A percentile compares a stretch with the other conserved stretches of the same genome.
phyloP scores from a whole-genome alignment of 495 filamentous ascomycete species.

The Penicillium psychrofluorescens region DNA sequence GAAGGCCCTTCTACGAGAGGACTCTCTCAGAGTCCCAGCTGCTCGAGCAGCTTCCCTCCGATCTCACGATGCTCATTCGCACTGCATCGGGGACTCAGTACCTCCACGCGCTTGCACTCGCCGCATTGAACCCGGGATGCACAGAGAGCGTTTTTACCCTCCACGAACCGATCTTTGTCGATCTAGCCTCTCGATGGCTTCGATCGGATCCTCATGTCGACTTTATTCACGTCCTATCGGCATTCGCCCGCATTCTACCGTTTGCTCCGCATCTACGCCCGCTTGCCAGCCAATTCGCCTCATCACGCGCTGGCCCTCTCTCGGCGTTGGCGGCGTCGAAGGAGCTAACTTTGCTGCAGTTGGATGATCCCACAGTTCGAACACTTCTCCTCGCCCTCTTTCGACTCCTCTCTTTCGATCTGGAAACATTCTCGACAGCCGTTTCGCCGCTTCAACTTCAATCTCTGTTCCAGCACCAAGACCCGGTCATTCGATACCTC shows the following conservation, averaged over 20 bases:
- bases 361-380: constrained; percentile 27
- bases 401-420: constrained; percentile 69
- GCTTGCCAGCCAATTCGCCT: constrained; percentile 39
- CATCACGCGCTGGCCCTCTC: constrained; percentile 32
- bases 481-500: constrained; percentile 63
- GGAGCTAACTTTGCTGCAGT: constrained; percentile 28
- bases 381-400: constrained; percentile 60
- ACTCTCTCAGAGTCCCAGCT: constrained; percentile 37
- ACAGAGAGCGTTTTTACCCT: constrained; percentile 63
- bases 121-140: constrained; percentile 55
- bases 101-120: constrained; percentile 59
- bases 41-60: constrained; percentile 52
- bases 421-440: constrained; percentile 51
- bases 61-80: constrained; percentile 57
- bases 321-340: constrained; percentile 32
- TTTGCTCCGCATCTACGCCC: constrained; percentile 62
- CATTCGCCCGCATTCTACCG: constrained; percentile 73
- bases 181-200: constrained; percentile 74
- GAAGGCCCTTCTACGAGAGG: constrained; percentile 38
- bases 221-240: constrained; percentile 49
- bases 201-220: constrained; percentile 34
- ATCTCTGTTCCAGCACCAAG: constrained; percentile 54
- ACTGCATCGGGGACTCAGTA: constrained; percentile 55
- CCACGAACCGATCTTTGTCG: constrained; percentile 66
- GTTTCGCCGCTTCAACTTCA: constrained; percentile 61